Evolutionary conservation across 2,329 filamentous ascomycete species (phyloP).

Genomic region (Leptodontidium sp.): DNA sequence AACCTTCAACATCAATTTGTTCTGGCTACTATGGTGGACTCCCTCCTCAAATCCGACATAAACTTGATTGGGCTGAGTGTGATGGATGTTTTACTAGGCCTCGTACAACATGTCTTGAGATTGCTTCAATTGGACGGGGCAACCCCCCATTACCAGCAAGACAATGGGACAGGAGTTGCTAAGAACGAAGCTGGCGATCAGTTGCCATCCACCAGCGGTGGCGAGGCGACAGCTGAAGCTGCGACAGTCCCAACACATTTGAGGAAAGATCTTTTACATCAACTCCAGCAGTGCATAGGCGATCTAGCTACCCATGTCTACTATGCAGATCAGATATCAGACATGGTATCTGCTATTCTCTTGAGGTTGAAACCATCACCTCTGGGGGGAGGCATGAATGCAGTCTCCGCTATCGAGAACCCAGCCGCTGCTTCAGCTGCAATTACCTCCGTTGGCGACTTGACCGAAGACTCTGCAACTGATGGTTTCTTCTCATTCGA

Average conservation of each 20-base stretch:
- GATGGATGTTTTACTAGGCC: slow-evolving; percentile 88
- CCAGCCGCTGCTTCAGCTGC: slow-evolving; percentile 55
- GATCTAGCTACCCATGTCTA: slow-evolving; percentile 93
- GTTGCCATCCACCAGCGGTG: slow-evolving; percentile 34
- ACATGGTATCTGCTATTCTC: slow-evolving; percentile 88
- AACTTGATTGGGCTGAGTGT: slow-evolving; percentile 96
- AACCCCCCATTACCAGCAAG: slow-evolving; percentile 47
- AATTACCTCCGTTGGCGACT: slow-evolving; percentile 55
- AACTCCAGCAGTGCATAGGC: slow-evolving; percentile 85
- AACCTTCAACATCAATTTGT: slow-evolving; percentile 77
- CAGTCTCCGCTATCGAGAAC: slow-evolving; percentile 55
- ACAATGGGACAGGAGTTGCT: slow-evolving; percentile 32
- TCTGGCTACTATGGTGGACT: slow-evolving; percentile 80
- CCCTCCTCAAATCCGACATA: slow-evolving; percentile 84
- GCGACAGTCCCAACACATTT: slow-evolving; percentile 57
- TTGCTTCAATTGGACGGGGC: slow-evolving; percentile 70
- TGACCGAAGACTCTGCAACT: slow-evolving; percentile 60
- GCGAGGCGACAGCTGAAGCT: slow-evolving; percentile 46
- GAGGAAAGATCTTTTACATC: slow-evolving; percentile 70
- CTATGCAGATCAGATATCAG: slow-evolving; percentile 93
- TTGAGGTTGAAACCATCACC: slow-evolving; percentile 75
- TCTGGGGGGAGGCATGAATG: slow-evolving; percentile 52
- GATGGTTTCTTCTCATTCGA: slow-evolving; percentile 70
- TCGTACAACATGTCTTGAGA: slow-evolving; percentile 84
- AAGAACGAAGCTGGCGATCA: slow-evolving; percentile 24